Conservation (phyloP, 2,329 filamentous ascomycete genomes). For the Myriosclerotinia scirpicola region DNA sequence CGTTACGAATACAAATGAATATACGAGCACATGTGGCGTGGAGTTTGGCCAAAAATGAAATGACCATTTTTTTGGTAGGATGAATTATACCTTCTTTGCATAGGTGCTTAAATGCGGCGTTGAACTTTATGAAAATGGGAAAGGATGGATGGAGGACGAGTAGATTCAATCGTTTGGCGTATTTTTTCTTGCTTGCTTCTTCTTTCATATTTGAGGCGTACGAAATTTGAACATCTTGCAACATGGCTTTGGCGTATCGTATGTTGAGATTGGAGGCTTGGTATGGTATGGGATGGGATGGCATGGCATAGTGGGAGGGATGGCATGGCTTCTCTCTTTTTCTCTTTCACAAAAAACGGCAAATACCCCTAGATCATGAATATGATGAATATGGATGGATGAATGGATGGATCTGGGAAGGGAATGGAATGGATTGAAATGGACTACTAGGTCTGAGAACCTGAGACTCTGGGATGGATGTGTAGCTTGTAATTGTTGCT, state of each 20-base stretch:
- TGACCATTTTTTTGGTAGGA: neutral
- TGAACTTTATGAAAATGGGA: neutral
- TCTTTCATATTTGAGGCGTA: neutral
- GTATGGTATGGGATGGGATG: constrained; percentile 3
- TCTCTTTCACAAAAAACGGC: neutral
- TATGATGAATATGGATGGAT: constrained; percentile 2
- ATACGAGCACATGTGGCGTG: neutral
- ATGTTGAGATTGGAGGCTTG: neutral
- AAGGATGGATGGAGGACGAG: neutral
- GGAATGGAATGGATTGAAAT: neutral
- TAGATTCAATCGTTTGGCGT: neutral
- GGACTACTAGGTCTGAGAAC: constrained; percentile 1
- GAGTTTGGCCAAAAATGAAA: constrained; percentile 15
- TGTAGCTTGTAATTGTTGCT: neutral
- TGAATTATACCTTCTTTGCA: constrained; percentile 17
- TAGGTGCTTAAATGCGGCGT: neutral
- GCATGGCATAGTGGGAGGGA: neutral
- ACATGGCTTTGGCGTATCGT: constrained; percentile 19
- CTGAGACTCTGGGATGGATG: neutral
- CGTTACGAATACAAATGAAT: constrained; percentile 7
- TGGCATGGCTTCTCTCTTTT: neutral
- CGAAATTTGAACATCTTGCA: neutral
- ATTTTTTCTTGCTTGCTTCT: constrained; percentile 7
- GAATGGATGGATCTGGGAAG: constrained; percentile 8
- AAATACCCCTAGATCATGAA: constrained; percentile 7